A percentile compares a stretch with the other conserved stretches of the same genome.
Conservation (phyloP, 2,329 filamentous ascomycete species). For the Metarhizium sp. region DNA sequence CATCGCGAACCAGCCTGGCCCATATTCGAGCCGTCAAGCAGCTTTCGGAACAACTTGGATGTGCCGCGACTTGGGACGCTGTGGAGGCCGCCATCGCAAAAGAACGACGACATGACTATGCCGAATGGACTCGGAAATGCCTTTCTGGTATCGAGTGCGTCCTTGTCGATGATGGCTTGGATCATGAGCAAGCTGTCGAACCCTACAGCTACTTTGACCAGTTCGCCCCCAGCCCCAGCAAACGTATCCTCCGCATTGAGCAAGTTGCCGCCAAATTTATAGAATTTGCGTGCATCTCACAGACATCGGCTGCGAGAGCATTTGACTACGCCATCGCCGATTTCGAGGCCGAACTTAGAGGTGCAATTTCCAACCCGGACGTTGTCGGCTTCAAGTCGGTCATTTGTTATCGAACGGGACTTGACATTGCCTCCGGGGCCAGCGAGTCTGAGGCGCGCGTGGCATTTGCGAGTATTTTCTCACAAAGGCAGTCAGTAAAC, state of each 20-base stretch:
- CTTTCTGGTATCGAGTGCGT: constrained; percentile 64
- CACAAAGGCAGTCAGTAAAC: constrained; percentile 5
- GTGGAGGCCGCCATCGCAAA: constrained; percentile 35
- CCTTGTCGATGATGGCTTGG: constrained; percentile 70
- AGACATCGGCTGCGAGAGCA: constrained; percentile 16
- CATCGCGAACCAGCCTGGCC: constrained; percentile 52
- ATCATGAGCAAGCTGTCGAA: constrained; percentile 44
- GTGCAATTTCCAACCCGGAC: constrained; percentile 51
- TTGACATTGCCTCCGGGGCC: constrained; percentile 44
- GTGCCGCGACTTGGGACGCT: constrained; percentile 51
- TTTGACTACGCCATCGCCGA: constrained; percentile 23
- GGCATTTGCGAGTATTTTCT: constrained; percentile 29
- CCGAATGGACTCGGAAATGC: constrained; percentile 53
- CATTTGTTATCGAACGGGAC: constrained; percentile 70
- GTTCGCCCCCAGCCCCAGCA: constrained; percentile 54
- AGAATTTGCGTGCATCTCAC: constrained; percentile 30
- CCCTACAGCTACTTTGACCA: constrained; percentile 55
- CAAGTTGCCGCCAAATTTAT: constrained; percentile 56
- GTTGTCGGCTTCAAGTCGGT: constrained; percentile 78
- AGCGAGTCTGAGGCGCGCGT: constrained; percentile 31
- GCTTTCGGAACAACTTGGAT: constrained; percentile 55
- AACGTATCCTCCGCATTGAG: constrained; percentile 72
- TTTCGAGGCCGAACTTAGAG: constrained; percentile 36
- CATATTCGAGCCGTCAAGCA: constrained; percentile 63
- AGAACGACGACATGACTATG: constrained; percentile 34